Evolutionary conservation across 768 basidiomycete genomes (phyloP).

Genomic region (Epithele typhae): DNA sequence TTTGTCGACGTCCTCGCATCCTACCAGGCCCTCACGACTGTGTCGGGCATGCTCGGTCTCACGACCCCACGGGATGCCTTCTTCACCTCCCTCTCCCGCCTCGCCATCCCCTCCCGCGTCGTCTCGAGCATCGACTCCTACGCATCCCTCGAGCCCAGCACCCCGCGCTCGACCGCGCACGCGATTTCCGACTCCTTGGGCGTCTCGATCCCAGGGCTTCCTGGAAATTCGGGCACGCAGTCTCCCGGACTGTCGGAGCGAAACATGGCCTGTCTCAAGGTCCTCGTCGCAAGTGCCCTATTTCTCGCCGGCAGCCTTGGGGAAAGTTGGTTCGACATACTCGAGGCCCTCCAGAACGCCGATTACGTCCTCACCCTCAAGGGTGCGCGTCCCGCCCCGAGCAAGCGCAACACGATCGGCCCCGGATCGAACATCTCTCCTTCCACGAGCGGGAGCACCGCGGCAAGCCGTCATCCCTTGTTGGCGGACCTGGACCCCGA

Average conservation of each 20-base stretch:
- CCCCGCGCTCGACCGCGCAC: constrained; percentile 54
- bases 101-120: constrained; percentile 86
- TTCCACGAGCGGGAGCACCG: constrained; percentile 22
- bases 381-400: constrained; percentile 26
- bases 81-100: constrained; percentile 83
- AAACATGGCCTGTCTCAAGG: constrained; percentile 88
- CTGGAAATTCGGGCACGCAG: constrained; percentile 40
- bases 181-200: constrained; percentile 68
- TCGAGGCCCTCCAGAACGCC: constrained; percentile 92
- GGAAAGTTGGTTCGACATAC: constrained; percentile 87
- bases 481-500: constrained; percentile 74
- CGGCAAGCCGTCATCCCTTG: constrained; percentile 48
- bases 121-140: constrained; percentile 77
- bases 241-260: constrained; percentile 81
- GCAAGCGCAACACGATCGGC: constrained; percentile 19
- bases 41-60: constrained; percentile 85
- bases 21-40: constrained; percentile 81
- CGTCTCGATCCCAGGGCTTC: constrained; percentile 36
- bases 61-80: constrained; percentile 91
- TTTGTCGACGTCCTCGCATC: constrained; percentile 84
- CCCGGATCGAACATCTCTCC: constrained; percentile 34
- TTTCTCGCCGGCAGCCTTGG: constrained; percentile 84
- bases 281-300: constrained; percentile 69
- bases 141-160: constrained; percentile 38
- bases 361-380: constrained; percentile 82